phyloP scores from a whole-genome alignment of 306 rosid genomes.

The Potentilla sterilis region DNA sequence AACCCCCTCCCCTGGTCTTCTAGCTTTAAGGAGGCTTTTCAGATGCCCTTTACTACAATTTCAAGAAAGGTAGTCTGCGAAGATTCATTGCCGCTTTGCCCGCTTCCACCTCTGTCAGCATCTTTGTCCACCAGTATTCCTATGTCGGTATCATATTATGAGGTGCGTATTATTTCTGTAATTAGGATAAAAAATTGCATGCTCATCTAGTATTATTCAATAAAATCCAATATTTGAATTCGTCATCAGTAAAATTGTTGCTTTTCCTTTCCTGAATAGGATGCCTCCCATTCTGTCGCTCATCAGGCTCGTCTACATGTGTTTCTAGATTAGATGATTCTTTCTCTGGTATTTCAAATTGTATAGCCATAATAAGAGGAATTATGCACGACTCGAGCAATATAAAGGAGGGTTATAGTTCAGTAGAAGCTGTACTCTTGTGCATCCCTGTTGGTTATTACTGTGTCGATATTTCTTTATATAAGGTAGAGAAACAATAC shows the following conservation, averaged over 20 bases:
- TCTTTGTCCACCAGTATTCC: slow-evolving; percentile 46
- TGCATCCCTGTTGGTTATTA: slow-evolving; percentile 69
- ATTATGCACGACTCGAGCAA: slow-evolving; percentile 52
- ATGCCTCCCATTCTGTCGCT: slow-evolving; percentile 43
- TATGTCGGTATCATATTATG: slow-evolving; percentile 71
- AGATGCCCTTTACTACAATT: slow-evolving; percentile 79
- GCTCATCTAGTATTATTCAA: background rate
- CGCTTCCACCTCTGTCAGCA: slow-evolving; percentile 48
- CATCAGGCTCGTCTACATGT: slow-evolving; percentile 38
- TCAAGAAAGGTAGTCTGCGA: slow-evolving; percentile 71
- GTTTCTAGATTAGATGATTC: slow-evolving; percentile 67
- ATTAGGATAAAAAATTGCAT: background rate
- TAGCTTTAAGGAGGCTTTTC: slow-evolving; percentile 95
- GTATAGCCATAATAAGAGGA: slow-evolving; percentile 74
- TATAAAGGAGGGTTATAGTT: slow-evolving; percentile 47
- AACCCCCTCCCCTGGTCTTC: slow-evolving; percentile 25
- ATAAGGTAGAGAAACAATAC: slow-evolving; percentile 55
- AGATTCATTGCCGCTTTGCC: slow-evolving; percentile 73
- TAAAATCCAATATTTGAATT: background rate
- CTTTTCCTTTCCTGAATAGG: slow-evolving; percentile 38
- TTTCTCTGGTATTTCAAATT: slow-evolving; percentile 60
- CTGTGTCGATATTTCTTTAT: slow-evolving; percentile 83
- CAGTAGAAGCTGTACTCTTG: slow-evolving; percentile 71
- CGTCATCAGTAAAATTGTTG: background rate
- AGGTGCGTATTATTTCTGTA: slow-evolving; percentile 54